Base-by-base conservation (phyloP, 805 yeast species). In the Isabelozyma pseudorhagii region DNA sequence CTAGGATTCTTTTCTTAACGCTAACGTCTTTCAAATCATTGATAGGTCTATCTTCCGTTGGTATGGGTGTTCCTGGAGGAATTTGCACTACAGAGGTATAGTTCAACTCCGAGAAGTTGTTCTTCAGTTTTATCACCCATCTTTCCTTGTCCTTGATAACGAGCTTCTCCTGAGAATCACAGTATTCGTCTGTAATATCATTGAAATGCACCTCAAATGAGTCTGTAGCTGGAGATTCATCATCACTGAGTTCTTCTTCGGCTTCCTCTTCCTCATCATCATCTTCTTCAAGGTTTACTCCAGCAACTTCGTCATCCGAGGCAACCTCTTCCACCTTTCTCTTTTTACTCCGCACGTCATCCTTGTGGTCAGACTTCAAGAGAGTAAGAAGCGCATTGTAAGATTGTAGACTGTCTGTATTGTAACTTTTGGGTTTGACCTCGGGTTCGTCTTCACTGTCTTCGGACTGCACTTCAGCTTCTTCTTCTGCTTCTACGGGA, bases 131-230 rank as follows among this genome's bases (percentile, higher is more conserved):
- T 2, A 62, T 44, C 1, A 54, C 42, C 79, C 79, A 75, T 47
- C 59, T 67, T 5, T 45, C 53, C 8, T 52, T 53, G 1, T 52
- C 56, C n/a, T 54, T 50, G 4, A 53, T 9, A 1, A 58, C 55
- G 5, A 56, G 17, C n/a, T 54, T 51, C 40, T 62, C 61, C 42
- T 69, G 63, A 14, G 53, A 58, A 5, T 67, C 67, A 34, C 68
- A 57, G 54, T 56, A 63, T 9, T 66, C 64, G 2, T 77, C 78
- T 4, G 78, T 65, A 17, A 79, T 71, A 17, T 72, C 68, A 44
- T 84, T 85, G 66, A 87, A 92, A 64, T 92, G 98, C 10, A 68
- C 60, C 52, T 87, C 88, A 57, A 88, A 91, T 0, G 96, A 89
- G 67, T 93, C 97, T 7, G 67, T 62, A 9, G 55, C 47, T 5